Evolutionary conservation across 257 asterid genomes (phyloP).

Genomic region (Lavandula angustifolia): DNA sequence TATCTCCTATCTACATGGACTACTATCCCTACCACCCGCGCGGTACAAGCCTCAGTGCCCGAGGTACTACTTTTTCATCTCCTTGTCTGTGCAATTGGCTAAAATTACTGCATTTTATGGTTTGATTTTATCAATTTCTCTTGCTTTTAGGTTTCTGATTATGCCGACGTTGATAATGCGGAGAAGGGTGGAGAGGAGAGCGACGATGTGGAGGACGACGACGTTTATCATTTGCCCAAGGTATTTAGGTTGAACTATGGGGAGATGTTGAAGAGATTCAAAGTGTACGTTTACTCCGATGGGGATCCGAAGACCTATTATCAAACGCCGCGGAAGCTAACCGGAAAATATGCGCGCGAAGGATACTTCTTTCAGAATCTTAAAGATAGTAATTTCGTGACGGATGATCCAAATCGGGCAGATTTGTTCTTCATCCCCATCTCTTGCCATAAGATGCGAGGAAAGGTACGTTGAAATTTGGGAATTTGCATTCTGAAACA

Average conservation of each 20-base stretch:
- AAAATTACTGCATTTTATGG: constrained; percentile 4
- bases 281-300: constrained; percentile 84
- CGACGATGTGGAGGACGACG: constrained; percentile 43
- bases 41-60: constrained; percentile 35
- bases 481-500: constrained; percentile 13
- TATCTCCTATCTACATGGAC: constrained; percentile 40
- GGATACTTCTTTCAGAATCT: constrained; percentile 94
- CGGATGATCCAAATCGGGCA: constrained; percentile 85
- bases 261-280: constrained; percentile 78
- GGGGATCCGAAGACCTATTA: constrained; percentile 95
- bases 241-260: constrained; percentile 69
- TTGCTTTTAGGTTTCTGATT: constrained; percentile 29
- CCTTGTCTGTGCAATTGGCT: neutral
- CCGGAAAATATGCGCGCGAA: constrained; percentile 94
- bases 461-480: constrained; percentile 58
- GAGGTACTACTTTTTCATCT: constrained; percentile 37
- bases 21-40: constrained; percentile 24
- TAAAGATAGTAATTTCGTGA: constrained; percentile 74
- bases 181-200: constrained; percentile 37
- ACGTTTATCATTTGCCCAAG: constrained; percentile 70
- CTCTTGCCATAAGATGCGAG: constrained; percentile 99
- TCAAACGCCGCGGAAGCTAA: constrained; percentile 94
- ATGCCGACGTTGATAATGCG: constrained; percentile 27
- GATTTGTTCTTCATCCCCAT: constrained; percentile 94
- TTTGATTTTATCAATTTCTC: neutral